Base-by-base conservation (phyloP, 257 asterid genomes). In the Eucommia ulmoides region DNA sequence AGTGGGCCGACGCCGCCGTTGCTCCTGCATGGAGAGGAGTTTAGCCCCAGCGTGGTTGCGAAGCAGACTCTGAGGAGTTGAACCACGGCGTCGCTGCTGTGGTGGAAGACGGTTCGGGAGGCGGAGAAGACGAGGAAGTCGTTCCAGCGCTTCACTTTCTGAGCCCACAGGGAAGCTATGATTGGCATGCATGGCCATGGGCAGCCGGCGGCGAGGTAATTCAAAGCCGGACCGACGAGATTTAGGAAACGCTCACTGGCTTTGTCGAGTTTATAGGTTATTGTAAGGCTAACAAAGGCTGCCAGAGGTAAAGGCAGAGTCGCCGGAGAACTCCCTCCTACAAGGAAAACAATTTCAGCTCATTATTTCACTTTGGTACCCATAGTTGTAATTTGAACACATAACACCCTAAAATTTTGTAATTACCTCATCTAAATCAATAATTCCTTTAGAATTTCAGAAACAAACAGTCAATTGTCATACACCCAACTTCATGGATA, bases 111-210 rank as follows among this genome's bases (percentile, higher is more conserved):
- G 1, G 93, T 74, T 53, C 82, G 80, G 22, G 94, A 79, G 24
- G 97, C 95, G 18, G 84, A 70, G 75, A 79, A 86, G 45, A 86
- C 79, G n/a, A 86, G 70, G 59, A 73, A 86, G 73, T 86, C 96
- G 29, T 78, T 77, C 99, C 99, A 91, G 19, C 93, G 93, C 64
- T 79, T 91, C 23, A 81, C 94, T 76, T 91, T 91, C 60, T 83
- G 95, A 35, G 83, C 67, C 99, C 99, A 91, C 41, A 91, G 65
- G 23, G 99, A 74, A 45, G 82, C 68, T 59, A 75, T 67, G 56
- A 91, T 68, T 25, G 94, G 77, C 99, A 91, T 86, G 66, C 97
- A 77, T 50, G 99, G 99, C 99, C 97, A 91, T 8, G 99, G 99
- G 65, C 94, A 91, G 63, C 93, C 65, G 14, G 82, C 67, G 54